Conservation (phyloP, 352 stramenopile genomes). For the Pythium rishiriense region DNA sequence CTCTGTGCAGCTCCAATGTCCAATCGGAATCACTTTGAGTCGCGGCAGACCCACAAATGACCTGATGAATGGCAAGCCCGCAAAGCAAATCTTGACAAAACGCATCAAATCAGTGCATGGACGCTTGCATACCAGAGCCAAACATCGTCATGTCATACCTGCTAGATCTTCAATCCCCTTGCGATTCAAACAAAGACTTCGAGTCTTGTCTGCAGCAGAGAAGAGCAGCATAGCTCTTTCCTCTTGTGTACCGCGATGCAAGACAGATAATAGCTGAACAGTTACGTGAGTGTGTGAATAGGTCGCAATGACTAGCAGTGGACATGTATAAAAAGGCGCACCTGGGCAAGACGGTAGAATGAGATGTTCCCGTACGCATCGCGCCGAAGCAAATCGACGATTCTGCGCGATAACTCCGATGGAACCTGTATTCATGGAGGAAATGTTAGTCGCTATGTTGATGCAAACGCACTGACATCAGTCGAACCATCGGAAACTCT, state of each 20-base stretch:
- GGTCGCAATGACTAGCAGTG: background rate
- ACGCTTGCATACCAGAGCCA: background rate
- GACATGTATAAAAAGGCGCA: constrained; percentile 16
- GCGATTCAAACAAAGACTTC: constrained; percentile 35
- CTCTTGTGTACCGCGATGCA: constrained; percentile 34
- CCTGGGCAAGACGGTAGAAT: constrained; percentile 62
- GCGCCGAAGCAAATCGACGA: constrained; percentile 50
- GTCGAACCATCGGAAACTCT: constrained; percentile 45
- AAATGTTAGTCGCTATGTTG: background rate
- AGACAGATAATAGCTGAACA: constrained; percentile 27
- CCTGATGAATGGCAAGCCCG: constrained; percentile 38
- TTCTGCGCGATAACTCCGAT: constrained; percentile 32
- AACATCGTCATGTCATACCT: constrained; percentile 25
- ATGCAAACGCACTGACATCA: background rate
- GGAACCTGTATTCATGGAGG: constrained; percentile 26
- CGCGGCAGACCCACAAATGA: background rate
- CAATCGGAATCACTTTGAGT: background rate
- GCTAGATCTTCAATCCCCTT: constrained; percentile 45
- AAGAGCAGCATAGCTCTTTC: constrained; percentile 64
- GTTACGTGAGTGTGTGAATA: background rate
- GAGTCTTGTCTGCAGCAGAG: constrained; percentile 27
- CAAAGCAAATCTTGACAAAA: constrained; percentile 43
- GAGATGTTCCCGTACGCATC: constrained; percentile 68
- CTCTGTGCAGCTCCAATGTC: background rate
- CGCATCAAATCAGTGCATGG: background rate